Evolutionary conservation across 2,329 filamentous ascomycete species (phyloP).

Genomic region (Microcera coccophila): DNA sequence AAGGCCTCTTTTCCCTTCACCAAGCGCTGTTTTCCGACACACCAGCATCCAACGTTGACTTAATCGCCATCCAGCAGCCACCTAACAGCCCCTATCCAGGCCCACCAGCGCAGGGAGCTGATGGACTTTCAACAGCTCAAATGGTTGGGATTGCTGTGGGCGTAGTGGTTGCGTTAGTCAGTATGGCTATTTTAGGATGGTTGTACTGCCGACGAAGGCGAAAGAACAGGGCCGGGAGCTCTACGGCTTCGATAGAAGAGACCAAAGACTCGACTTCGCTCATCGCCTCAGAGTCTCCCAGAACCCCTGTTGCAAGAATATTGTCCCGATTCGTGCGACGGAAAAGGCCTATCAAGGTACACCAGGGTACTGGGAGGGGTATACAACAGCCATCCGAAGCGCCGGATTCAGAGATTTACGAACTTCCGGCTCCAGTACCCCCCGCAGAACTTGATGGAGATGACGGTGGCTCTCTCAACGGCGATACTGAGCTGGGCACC

Average conservation of each 20-base stretch:
- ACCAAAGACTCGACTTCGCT: slow-evolving; percentile 37
- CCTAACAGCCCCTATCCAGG: slow-evolving; percentile 46
- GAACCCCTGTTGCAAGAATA: slow-evolving; percentile 24
- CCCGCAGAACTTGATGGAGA: slow-evolving; percentile 50
- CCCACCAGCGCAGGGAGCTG: slow-evolving; percentile 22
- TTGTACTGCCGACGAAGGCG: slow-evolving; percentile 34
- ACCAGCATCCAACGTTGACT: slow-evolving; percentile 36
- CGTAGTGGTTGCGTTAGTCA: slow-evolving; percentile 28
- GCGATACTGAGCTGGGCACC: slow-evolving; percentile 40
- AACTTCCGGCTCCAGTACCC: slow-evolving; percentile 44
- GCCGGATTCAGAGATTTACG: slow-evolving; percentile 48
- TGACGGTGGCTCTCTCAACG: slow-evolving; percentile 35
- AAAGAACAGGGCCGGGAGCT: slow-evolving; percentile 22
- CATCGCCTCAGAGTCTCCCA: slow-evolving; percentile 26
- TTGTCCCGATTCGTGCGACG: slow-evolving; percentile 42
- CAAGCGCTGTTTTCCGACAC: slow-evolving; percentile 51
- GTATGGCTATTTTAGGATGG: slow-evolving; percentile 29
- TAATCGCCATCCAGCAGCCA: slow-evolving; percentile 41
- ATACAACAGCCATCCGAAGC: slow-evolving; percentile 31
- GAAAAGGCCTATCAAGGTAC: slow-evolving; percentile 29
- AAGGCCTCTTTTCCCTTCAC: slow-evolving; percentile 50
- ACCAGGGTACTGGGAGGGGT: slow-evolving; percentile 17
- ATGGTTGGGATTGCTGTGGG: slow-evolving; percentile 46
- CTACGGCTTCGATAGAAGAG: slow-evolving; percentile 24
- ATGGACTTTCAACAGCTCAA: slow-evolving; percentile 37